Percentiles rank a stretch among this genome's conserved stretches.
Conservation (phyloP, 2,329 filamentous ascomycete genomes). For the Diaporthe amygdali region DNA sequence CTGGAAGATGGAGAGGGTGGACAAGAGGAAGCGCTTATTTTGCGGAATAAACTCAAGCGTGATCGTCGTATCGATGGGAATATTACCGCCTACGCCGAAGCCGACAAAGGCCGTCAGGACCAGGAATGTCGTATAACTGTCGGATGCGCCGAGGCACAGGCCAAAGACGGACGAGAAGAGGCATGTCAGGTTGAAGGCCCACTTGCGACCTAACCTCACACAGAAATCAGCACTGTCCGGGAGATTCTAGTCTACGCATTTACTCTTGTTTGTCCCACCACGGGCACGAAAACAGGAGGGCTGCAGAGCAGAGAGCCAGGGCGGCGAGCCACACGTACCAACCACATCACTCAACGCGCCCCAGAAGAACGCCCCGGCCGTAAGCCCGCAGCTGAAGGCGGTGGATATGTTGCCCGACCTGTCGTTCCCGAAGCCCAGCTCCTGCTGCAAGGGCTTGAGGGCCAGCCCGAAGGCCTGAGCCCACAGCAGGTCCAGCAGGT, state of each 20-base stretch:
- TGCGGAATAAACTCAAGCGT: constrained; percentile 60
- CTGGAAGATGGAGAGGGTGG: constrained; percentile 59
- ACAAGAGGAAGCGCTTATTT: constrained; percentile 56
- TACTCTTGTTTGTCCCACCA: neutral
- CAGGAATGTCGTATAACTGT: constrained; percentile 55
- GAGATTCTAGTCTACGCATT: neutral
- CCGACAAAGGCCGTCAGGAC: constrained; percentile 59
- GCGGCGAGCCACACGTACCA: constrained; percentile 30
- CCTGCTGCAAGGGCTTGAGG: constrained; percentile 58
- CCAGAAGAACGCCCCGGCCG: constrained; percentile 61
- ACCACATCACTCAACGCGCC: constrained; percentile 59
- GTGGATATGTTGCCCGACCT: constrained; percentile 54
- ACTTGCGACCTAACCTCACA: constrained; percentile 46
- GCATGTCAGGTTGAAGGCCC: constrained; percentile 64
- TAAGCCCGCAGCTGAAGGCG: constrained; percentile 59
- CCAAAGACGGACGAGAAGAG: constrained; percentile 60
- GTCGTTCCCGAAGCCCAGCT: constrained; percentile 53
- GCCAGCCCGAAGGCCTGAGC: constrained; percentile 63
- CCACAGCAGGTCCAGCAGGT: constrained; percentile 62
- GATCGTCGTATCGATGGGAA: constrained; percentile 61
- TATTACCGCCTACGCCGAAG: constrained; percentile 58
- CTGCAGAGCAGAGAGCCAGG: neutral
- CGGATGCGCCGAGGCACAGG: constrained; percentile 53
- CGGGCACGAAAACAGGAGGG: neutral
- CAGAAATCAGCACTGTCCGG: neutral